Evolutionary conservation across 2,329 filamentous ascomycete genomes (phyloP), one percentile per base, ranked within the genome.

Genomic region (Madurella mycetomatis): DNA sequence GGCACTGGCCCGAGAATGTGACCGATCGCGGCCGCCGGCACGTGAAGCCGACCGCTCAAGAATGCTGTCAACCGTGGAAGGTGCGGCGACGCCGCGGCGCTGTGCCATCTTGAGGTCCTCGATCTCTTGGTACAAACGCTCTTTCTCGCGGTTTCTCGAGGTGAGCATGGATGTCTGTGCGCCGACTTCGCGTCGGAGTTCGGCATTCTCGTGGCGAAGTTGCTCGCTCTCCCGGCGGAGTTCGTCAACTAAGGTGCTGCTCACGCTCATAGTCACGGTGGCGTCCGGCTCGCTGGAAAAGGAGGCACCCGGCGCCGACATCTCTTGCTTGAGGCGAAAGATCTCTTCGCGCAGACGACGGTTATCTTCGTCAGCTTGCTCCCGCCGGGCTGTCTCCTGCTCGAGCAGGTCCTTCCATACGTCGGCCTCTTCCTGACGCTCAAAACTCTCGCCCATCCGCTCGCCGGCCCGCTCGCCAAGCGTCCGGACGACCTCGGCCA

Each of bases 101-200:
- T 91, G 86, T 1, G 88, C 84, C 64, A 97, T 84, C 72, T 97
- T 99, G 58, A 99, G 78, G 58, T 96, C 92, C 71, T 99, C 94
- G 59, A 97, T 97, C 69, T 99, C 92, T 67, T 96, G 90, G 69
- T 97, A 95, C 9, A 99, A 78, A 5, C 91, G 84, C 68, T 97
- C 92, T 67, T 96, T 95, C 68, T 99, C 94, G 25, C 91, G 87
- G 66, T 96, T 96, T 19, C 94, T 83, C 37, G 94, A 97, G 1
- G 92, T 96, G 34, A 99, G 80, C 90, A 99, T 97, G 0, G 92
- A 96, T 1, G 92, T 95, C 69, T 99, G 94, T 2, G 94, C 94
- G 57, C 92, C 90, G 31, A 97, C 88, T 70, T 97, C 92, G 51
- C 92, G 87, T 50, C 92, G 84, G 32, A 99, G 73, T 68, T 96